Evolutionary conservation across 139 green algal genomes (phyloP), one percentile per base, ranked within the genome.

Genomic region (Volvox reticuliferus): DNA sequence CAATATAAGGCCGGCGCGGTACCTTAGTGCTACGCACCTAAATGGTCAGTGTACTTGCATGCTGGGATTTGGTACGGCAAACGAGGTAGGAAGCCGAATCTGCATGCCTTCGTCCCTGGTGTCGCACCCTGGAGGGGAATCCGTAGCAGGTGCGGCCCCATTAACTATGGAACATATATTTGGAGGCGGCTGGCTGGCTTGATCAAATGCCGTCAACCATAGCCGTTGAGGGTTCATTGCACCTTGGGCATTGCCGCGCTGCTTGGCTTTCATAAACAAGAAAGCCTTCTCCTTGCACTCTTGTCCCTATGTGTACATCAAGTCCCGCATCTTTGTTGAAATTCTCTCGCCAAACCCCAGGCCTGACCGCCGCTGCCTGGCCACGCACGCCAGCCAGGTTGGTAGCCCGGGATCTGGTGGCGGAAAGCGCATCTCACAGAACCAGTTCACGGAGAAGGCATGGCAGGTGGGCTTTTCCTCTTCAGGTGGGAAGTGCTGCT

Each of bases 371-470:
- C 86, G 86, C 73, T 75, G 73, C 86, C 3, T 90, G 19, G 73
- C 73, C 30, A 76, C 86, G 1, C 16, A 28, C 50, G 86, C 86
- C 17, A n/a, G 36, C 24, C 73, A 75, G 73, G 32, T n/a, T 24
- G 68, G 36, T 2, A 94, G 71, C 22, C 67, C 67, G 67, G 71
- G 95, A 67, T 21, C 55, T 20, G 87, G 61, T 17, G 91, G 94
- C 76, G 96, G 95, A 78, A 98, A 97, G 91, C 91, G 94, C 21
- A 98, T 98, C 87, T 96, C 92, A 30, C 98, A 99, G 88, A 94
- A 95, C 30, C 97, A 99, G 93, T 99, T 99, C 93, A 99, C 98
- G 2, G 98, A 99, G 69, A 98, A 98, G 83, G 97, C 96, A 0
- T 99, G 97, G 97, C 94, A 97, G 91, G 93, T 94, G 87, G 5